Evolutionary conservation across 176 grass and related monocot species (phyloP).

Genomic region (Cymbopogon citratus): DNA sequence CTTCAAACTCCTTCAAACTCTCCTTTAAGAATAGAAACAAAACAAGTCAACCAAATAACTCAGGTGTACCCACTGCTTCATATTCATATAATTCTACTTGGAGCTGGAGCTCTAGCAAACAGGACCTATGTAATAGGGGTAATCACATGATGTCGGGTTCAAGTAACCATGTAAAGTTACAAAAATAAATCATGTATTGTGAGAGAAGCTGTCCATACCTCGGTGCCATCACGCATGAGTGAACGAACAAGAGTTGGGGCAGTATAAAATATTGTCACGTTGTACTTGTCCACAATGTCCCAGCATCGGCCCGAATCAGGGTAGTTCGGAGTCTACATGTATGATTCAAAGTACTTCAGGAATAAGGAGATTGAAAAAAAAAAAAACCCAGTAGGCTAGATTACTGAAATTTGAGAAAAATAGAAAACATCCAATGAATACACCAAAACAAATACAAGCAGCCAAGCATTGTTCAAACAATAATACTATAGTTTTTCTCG

Average conservation of each 20-base stretch:
- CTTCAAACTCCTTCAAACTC: not conserved
- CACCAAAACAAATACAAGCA: constrained; percentile 3
- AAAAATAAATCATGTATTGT: not conserved
- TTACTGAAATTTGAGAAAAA: not conserved
- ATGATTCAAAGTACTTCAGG: constrained; percentile 34
- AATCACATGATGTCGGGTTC: not conserved
- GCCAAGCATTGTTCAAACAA: constrained; percentile 6
- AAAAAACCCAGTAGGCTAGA: not conserved
- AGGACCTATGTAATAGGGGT: not conserved
- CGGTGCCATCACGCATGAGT: constrained; percentile 78
- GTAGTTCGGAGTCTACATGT: constrained; percentile 75
- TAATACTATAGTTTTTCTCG: not conserved
- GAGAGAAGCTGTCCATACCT: constrained; percentile 42
- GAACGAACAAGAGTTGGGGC: constrained; percentile 89
- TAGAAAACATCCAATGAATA: constrained; percentile 10
- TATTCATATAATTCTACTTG: not conserved
- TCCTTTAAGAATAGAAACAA: not conserved
- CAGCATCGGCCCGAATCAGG: constrained; percentile 87
- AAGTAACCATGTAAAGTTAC: not conserved
- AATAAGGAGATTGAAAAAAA: not conserved
- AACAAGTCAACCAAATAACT: not conserved
- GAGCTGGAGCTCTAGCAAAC: not conserved
- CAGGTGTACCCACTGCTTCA: not conserved
- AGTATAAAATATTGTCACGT: constrained; percentile 92
- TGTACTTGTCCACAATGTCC: constrained; percentile 98